A percentile compares a stretch with the other conserved stretches of the same genome.
phyloP scores from a whole-genome alignment of 1,284 basidiomycete genomes.

The Vanrija sp. region DNA sequence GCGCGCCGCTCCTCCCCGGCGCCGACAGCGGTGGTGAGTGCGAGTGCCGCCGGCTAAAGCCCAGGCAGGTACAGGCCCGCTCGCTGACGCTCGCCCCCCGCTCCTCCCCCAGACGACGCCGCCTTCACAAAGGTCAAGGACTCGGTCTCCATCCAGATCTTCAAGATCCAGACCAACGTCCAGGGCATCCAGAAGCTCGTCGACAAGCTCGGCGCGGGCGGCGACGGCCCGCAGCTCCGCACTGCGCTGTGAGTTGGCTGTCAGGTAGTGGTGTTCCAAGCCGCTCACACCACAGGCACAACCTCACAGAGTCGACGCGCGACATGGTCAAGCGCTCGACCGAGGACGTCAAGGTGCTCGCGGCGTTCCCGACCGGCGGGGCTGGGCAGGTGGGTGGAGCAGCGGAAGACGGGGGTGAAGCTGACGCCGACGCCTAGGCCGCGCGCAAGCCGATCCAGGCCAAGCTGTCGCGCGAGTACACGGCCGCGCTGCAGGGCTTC shows the following conservation, averaged over 20 bases:
- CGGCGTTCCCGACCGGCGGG: conserved; percentile 59
- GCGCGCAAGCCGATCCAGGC: conserved; percentile 57
- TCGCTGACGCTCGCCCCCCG: not conserved
- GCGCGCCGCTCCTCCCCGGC: conserved; percentile 24
- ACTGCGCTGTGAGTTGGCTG: conserved; percentile 42
- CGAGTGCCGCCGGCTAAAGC: not conserved
- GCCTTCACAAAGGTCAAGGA: conserved; percentile 72
- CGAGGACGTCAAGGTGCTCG: conserved; percentile 82
- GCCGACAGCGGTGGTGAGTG: conserved; percentile 24
- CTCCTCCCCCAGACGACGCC: conserved; percentile 28
- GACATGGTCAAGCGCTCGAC: conserved; percentile 91
- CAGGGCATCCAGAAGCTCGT: conserved; percentile 89
- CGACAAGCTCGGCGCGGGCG: conserved; percentile 77
- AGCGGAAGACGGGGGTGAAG: not conserved
- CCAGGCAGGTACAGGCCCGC: too few relatives aligned
- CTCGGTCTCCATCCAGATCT: conserved; percentile 87
- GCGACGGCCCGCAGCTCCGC: conserved; percentile 67
- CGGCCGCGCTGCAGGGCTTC: conserved; percentile 82
- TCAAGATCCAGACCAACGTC: conserved; percentile 98
- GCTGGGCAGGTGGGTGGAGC: conserved; percentile 13
- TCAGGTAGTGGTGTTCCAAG: not conserved
- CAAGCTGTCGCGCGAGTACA: conserved; percentile 90
- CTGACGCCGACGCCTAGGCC: conserved; percentile 18
- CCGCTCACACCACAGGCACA: conserved; percentile 51
- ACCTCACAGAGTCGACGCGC: conserved; percentile 88